Base-by-base conservation (phyloP, 2,329 filamentous ascomycete genomes). In the Furcasterigmium sp. region DNA sequence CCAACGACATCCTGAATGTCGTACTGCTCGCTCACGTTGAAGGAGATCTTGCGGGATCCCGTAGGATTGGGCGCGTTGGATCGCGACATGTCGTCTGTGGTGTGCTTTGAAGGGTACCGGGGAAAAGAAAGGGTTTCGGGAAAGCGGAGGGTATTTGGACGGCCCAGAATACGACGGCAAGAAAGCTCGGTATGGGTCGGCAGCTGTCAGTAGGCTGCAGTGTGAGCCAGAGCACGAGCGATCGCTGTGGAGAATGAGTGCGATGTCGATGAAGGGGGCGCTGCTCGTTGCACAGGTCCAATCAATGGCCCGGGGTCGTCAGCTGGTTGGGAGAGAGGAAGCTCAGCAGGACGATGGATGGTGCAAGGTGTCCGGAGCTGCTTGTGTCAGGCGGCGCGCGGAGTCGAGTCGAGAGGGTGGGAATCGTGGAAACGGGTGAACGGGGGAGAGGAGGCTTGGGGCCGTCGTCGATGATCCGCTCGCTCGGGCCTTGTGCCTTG, bases 1-100 rank as follows among this genome's bases (percentile, higher is more conserved):
- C 93, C 93, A 47, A 98, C 94, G 39, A 98, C 93, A 83, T 98
- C 93, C 66, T 97, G 91, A 54, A 98, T 98, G 62, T 98, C 93
- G 64, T 98, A 98, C 68, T 98, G 93, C 68, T 98, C 93, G 60
- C 91, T 96, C 51, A 98, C 93, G 62, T 98, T 98, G 83, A 98
- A 98, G 44, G 91, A 97, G 65, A 98, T 98, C 80, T 97, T 98
- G 64, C 93, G 80, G 56, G 82, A 84, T 56, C 78, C 78, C 58
- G 75, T 68, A 46, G 75, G 68, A 65, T 74, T 80, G 57, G 72
- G 77, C 52, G 75, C 64, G 57, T 72, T 69, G 46, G 76, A 59
- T 58, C 76, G 77, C 60, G 77, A 80, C 77, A 81, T 80, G 57
- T 26, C 11, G 32, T 38, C 40, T 46, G 41, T 19, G n/a, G n/a